Evolutionary conservation across 2,329 filamentous ascomycete genomes (phyloP), one percentile per base, ranked within the genome.

Genomic region (Diplocarpon mali): DNA sequence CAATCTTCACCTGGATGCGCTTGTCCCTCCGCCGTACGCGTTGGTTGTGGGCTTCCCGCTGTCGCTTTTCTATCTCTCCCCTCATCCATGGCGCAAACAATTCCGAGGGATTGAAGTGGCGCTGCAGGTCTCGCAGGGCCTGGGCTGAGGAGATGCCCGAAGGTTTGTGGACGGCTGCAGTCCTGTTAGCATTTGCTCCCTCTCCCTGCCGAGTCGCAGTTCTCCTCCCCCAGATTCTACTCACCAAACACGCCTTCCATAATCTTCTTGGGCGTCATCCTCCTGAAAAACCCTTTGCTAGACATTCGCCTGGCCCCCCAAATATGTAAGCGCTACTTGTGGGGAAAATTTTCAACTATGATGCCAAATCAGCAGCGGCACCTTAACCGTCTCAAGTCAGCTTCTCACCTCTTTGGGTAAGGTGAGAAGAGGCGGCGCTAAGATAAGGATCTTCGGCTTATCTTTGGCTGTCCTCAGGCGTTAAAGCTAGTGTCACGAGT

Each of bases 111-210:
- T 88, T 86, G 72, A 96, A 94, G 53, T 83, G 76, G 15, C 73
- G 68, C 68, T 96, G 88, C 47, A 93, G 80, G 60, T 90, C 83
- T 61, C 90, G 88, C 53, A 98, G 78, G 31, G 93, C 83, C 64
- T 94, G 86, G 40, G 89, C 89, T 29, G 90, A 96, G 62, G 83
- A 87, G 58, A 90, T 77, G 58, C 81, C 84, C 58, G 80, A 72
- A 24, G 92, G 92, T 67, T 98, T 98, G 69, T 95, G 87, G 65
- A 98, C 83, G 64, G 86, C 90, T 95, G 11, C 31, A 38, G 24
- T 8, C 11, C 13, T 36, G 35, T 50, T 42, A 46, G 46, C 29
- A 47, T 38, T 35, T 35, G 39, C n/a, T 32, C 11, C 7, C 9
- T 14, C 9, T 10, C 5, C n/a, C 3, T 31, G 12, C 35, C n/a